These are phyloP conservation scores for Ilex asprella DNA, from an alignment of 257 asterid genomes.

Conservation along the genomic window DNA sequence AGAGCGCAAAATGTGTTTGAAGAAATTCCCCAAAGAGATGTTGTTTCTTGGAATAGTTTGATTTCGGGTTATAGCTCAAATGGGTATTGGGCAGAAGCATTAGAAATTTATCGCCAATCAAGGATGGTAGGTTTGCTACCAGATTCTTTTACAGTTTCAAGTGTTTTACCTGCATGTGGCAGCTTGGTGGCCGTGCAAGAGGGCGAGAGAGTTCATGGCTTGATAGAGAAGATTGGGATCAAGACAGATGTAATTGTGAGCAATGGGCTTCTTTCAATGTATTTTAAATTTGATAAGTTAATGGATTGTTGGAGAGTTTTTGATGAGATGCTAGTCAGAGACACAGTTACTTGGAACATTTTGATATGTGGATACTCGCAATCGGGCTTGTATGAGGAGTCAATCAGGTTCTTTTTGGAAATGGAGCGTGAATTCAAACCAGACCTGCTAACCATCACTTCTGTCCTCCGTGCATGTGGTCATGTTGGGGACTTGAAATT, in stretches of 20 bases:
- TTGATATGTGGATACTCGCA: slow-evolving; percentile 58
- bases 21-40: slow-evolving; percentile 50
- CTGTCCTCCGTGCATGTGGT: slow-evolving; percentile 69
- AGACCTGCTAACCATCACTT: slow-evolving; percentile 57
- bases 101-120: slow-evolving; percentile 34
- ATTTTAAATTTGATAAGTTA: slow-evolving; percentile 51
- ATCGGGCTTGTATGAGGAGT: slow-evolving; percentile 42
- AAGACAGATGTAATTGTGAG: slow-evolving; percentile 35
- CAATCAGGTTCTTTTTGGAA: slow-evolving; percentile 42
- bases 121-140: slow-evolving; percentile 38
- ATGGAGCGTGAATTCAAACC: slow-evolving; percentile 49
- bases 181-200: slow-evolving; percentile 47
- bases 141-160: slow-evolving; percentile 49
- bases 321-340: slow-evolving; percentile 53
- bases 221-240: slow-evolving; percentile 58
- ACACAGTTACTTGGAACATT: slow-evolving; percentile 67
- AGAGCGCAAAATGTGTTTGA: slow-evolving; percentile 60
- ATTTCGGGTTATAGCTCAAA: slow-evolving; percentile 67
- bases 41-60: slow-evolving; percentile 84
- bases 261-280: slow-evolving; percentile 64
- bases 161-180: slow-evolving; percentile 55
- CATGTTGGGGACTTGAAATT: slow-evolving; percentile 42
- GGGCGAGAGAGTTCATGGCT: slow-evolving; percentile 56
- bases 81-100: slow-evolving; percentile 53
- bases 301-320: slow-evolving; percentile 39